A percentile compares a stretch with the other conserved stretches of the same genome.
These are phyloP conservation scores for Penicillium crystallinum DNA, from an alignment of 495 filamentous ascomycete genomes.

Conservation along the genomic window DNA sequence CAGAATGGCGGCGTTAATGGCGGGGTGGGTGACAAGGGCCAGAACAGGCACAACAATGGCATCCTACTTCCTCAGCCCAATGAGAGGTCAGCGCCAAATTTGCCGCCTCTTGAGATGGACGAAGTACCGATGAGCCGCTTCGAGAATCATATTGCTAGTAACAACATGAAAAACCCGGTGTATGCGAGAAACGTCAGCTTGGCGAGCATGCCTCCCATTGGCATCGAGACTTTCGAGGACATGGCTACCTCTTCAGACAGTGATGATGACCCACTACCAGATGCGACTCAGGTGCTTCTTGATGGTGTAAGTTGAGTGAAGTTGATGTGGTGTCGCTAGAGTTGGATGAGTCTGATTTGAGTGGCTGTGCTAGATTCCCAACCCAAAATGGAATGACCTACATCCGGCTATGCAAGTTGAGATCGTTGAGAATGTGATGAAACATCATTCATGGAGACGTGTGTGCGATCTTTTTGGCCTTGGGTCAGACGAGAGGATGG, in stretches of 20 bases:
- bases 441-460: slow-evolving; percentile 11
- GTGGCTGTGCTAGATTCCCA: not conserved
- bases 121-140: slow-evolving; percentile 12
- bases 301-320: slow-evolving; percentile 10
- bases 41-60: not conserved
- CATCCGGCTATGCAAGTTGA: slow-evolving; percentile 29
- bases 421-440: slow-evolving; percentile 30
- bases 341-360: not conserved
- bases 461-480: slow-evolving; percentile 25
- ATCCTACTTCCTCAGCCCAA: too few relatives aligned
- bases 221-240: slow-evolving; percentile 11
- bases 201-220: slow-evolving; percentile 13
- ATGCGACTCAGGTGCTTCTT: slow-evolving; percentile 4
- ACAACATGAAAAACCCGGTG: slow-evolving; percentile 31
- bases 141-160: slow-evolving; percentile 30
- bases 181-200: slow-evolving; percentile 34
- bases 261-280: slow-evolving; percentile 12
- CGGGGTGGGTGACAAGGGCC: not conserved
- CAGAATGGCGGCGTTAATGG: not conserved
- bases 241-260: slow-evolving; percentile 16
- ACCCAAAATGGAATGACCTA: slow-evolving; percentile 35
- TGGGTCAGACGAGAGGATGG: slow-evolving; percentile 12
- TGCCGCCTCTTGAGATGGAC: not conserved
- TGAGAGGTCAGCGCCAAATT: not conserved
- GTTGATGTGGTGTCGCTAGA: not conserved